phyloP scores from a whole-genome alignment of 2,329 filamentous ascomycete genomes.

The Fusarium euwallaceae region DNA sequence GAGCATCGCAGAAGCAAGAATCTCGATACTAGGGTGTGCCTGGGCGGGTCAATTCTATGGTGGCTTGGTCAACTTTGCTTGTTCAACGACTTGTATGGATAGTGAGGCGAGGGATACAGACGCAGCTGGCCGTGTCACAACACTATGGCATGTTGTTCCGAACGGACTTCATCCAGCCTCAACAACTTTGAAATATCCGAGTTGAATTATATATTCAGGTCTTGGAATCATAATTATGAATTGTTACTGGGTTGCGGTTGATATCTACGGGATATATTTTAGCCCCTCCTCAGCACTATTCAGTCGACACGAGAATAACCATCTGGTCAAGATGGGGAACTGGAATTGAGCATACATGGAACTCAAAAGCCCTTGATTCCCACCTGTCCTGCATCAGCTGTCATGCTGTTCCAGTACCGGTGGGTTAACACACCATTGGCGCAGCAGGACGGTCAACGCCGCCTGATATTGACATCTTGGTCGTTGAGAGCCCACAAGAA shows the following conservation, averaged over 20 bases:
- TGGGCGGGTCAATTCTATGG: not conserved
- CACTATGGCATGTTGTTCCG: not conserved
- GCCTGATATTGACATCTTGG: not conserved
- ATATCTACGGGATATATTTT: not conserved
- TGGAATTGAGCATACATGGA: not conserved
- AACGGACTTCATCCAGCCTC: not conserved
- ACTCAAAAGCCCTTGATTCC: not conserved
- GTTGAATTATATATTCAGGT: not conserved
- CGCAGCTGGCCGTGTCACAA: not conserved
- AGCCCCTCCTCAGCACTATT: not conserved
- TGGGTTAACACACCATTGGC: conserved; percentile 13
- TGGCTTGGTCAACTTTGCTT: not conserved
- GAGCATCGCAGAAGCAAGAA: not conserved
- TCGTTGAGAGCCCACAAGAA: not conserved
- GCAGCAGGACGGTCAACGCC: not conserved
- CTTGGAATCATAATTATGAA: not conserved
- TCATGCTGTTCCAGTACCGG: not conserved
- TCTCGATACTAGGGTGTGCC: not conserved
- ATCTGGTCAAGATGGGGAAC: not conserved
- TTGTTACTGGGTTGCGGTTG: not conserved
- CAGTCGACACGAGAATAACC: not conserved
- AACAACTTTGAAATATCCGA: not conserved
- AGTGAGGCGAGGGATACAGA: not conserved
- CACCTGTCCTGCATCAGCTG: not conserved
- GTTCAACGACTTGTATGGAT: not conserved